These are phyloP conservation scores for Suillus occidentalis DNA, from an alignment of 768 basidiomycete genomes.

Conservation along the genomic window DNA sequence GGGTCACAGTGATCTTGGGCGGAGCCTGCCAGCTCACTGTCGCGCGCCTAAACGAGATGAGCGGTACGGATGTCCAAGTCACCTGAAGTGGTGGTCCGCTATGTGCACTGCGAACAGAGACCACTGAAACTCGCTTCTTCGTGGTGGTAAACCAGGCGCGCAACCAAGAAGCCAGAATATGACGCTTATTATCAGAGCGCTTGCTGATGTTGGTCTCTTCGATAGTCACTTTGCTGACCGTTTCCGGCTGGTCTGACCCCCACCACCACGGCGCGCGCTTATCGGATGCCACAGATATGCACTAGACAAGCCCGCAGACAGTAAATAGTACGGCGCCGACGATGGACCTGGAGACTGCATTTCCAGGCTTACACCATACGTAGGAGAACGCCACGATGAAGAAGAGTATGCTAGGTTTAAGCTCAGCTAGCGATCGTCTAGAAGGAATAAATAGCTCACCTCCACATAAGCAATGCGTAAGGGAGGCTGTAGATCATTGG, in stretches of 20 bases:
- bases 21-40: slow-evolving; percentile 1
- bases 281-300: slow-evolving; percentile 30
- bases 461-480: slow-evolving; percentile 54
- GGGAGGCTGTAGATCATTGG: slow-evolving; percentile 51
- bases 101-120: not conserved
- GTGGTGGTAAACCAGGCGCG: not conserved
- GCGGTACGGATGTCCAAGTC: slow-evolving; percentile 1
- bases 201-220: not conserved
- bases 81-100: not conserved
- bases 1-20: slow-evolving; percentile 2
- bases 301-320: slow-evolving; percentile 41
- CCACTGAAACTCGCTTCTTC: slow-evolving; percentile 3
- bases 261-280: slow-evolving; percentile 18
- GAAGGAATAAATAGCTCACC: slow-evolving; percentile 34
- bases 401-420: slow-evolving; percentile 14
- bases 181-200: not conserved
- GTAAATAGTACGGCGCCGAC: slow-evolving; percentile 31
- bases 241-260: slow-evolving; percentile 10
- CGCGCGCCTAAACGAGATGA: slow-evolving; percentile 3
- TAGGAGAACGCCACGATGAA: slow-evolving; percentile 16
- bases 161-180: not conserved
- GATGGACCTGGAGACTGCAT: slow-evolving; percentile 20
- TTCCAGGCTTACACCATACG: slow-evolving; percentile 17
- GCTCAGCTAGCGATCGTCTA: not conserved
- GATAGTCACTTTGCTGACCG: not conserved